These are phyloP conservation scores for Mucor racemosus DNA, from an alignment of 371 early-diverging fungal species.

Conservation along the genomic window DNA sequence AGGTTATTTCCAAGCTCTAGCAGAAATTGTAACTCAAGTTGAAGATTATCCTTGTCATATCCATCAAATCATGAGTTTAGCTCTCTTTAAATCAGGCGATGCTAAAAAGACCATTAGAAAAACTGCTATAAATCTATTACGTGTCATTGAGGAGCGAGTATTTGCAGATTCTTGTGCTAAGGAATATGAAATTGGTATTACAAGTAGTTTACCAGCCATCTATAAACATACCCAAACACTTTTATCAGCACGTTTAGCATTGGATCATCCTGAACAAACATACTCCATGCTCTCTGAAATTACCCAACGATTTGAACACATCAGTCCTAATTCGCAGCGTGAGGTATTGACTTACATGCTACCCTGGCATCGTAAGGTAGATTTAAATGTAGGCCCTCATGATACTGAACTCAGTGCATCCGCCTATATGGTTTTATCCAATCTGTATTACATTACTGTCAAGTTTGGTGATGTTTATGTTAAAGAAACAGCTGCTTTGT, in stretches of 20 bases:
- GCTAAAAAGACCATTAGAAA: constrained; percentile 75
- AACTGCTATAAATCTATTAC: constrained; percentile 77
- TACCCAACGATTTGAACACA: constrained; percentile 75
- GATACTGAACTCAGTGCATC: constrained; percentile 57
- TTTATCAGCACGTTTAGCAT: constrained; percentile 73
- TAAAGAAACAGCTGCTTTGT: constrained; percentile 78
- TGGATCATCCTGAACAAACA: constrained; percentile 70
- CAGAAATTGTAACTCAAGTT: constrained; percentile 64
- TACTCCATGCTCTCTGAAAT: constrained; percentile 80
- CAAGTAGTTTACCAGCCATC: constrained; percentile 80
- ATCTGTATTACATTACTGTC: constrained; percentile 85
- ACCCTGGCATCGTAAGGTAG: constrained; percentile 89
- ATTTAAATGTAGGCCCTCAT: constrained; percentile 56
- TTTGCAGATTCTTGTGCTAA: constrained; percentile 68
- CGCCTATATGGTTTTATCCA: constrained; percentile 76
- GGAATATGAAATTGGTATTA: constrained; percentile 74
- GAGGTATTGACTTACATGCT: constrained; percentile 77
- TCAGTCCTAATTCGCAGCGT: constrained; percentile 63
- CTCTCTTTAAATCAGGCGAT: constrained; percentile 84
- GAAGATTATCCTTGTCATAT: constrained; percentile 66
- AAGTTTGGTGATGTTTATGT: constrained; percentile 81
- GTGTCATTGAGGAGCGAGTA: constrained; percentile 72
- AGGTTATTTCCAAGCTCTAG: constrained; percentile 79
- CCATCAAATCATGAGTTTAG: constrained; percentile 75
- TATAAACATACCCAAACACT: constrained; percentile 81